phyloP scores from a whole-genome alignment of 108 stramenopile species.

The Schizochytrium sp. region DNA sequence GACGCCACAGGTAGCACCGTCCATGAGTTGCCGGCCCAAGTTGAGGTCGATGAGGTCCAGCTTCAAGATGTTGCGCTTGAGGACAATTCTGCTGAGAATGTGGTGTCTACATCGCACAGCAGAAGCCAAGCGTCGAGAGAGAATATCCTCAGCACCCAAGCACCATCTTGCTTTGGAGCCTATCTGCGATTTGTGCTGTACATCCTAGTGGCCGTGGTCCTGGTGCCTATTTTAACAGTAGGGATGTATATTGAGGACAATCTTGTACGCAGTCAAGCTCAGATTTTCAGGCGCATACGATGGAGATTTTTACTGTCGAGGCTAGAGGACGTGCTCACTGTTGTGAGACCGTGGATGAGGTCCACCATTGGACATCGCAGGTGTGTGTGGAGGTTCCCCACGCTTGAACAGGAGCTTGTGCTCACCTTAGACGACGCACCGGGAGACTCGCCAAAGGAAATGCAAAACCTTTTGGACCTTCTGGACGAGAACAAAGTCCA shows the following conservation, averaged over 20 bases:
- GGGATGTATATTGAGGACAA: background rate
- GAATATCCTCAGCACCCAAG: background rate
- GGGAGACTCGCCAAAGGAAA: slow-evolving; percentile 36
- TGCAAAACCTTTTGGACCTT: slow-evolving; percentile 14
- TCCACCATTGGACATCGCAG: background rate
- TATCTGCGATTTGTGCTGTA: background rate
- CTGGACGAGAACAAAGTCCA: background rate
- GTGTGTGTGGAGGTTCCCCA: slow-evolving; percentile 18
- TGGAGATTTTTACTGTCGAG: background rate
- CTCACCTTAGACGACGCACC: slow-evolving; percentile 43
- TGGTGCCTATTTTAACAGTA: background rate
- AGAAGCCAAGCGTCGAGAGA: no score
- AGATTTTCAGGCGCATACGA: background rate
- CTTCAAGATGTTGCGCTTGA: no score
- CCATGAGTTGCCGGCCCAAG: no score
- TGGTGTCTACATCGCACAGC: no score
- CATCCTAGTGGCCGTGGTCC: background rate
- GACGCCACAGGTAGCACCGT: no score
- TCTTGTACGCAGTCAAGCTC: background rate
- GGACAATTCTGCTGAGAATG: no score
- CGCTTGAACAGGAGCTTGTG: background rate
- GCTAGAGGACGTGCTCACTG: background rate
- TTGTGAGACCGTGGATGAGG: slow-evolving; percentile 14
- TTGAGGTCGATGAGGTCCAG: no score
- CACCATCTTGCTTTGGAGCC: background rate